These are phyloP conservation scores for Dipteronia sinensis DNA, from an alignment of 345 rosid genomes.

Conservation along the genomic window DNA sequence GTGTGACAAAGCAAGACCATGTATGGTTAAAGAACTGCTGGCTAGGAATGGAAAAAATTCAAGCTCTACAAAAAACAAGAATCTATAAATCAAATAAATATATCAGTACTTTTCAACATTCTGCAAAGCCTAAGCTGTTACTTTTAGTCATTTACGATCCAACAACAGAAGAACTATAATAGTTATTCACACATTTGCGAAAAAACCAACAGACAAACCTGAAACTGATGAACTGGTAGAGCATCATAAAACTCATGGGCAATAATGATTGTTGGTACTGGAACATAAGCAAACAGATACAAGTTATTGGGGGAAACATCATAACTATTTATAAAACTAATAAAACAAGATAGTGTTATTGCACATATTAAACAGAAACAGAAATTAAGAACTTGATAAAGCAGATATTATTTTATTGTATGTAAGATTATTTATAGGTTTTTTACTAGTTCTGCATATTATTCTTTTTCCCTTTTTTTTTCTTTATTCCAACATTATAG, in stretches of 20 bases:
- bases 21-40: background rate
- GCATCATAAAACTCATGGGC: conserved; percentile 98
- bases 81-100: background rate
- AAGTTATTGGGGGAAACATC: conserved; percentile 9
- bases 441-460: conserved; percentile 1
- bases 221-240: conserved; percentile 93
- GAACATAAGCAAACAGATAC: conserved; percentile 30
- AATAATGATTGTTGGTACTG: conserved; percentile 82
- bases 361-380: background rate
- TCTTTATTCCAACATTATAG: background rate
- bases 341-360: background rate
- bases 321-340: background rate
- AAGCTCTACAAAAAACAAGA: background rate
- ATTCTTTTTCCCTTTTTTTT: no score
- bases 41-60: background rate
- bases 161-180: background rate
- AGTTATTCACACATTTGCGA: background rate
- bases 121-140: background rate
- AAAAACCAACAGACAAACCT: conserved; percentile 51
- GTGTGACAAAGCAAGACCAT: background rate
- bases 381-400: conserved; percentile 5
- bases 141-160: background rate
- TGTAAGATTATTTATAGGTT: background rate
- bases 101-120: background rate
- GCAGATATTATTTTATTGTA: background rate